Conservation (phyloP, 768 basidiomycete species). For the Tylopilus rubrobrunneus region DNA sequence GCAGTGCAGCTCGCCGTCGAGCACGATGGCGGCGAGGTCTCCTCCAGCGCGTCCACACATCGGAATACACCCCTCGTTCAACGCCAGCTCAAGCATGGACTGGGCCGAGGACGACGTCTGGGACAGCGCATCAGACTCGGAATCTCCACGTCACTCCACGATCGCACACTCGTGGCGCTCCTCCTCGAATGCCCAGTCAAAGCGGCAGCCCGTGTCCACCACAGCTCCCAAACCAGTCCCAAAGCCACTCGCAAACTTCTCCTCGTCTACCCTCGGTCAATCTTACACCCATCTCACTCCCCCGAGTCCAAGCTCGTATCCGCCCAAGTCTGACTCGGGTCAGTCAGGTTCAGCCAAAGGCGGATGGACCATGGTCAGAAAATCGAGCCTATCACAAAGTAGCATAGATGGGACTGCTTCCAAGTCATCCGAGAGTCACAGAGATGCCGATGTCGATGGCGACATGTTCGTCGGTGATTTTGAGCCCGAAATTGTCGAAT, state of each 20-base stretch:
- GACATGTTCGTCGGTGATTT: conserved; percentile 78
- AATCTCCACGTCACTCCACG: conserved; percentile 57
- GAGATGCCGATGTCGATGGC: conserved; percentile 65
- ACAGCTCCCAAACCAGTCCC: conserved; percentile 58
- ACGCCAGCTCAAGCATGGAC: conserved; percentile 48
- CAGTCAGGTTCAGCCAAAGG: conserved; percentile 43
- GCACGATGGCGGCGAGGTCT: conserved; percentile 50
- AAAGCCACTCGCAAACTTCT: conserved; percentile 42
- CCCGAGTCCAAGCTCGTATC: conserved; percentile 74
- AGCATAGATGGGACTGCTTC: conserved; percentile 23
- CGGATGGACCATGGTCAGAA: conserved; percentile 80
- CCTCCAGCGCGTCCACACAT: conserved; percentile 75
- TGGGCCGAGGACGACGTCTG: conserved; percentile 88
- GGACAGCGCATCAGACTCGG: conserved; percentile 80
- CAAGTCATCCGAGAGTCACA: conserved; percentile 25
- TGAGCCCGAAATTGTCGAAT: conserved; percentile 51
- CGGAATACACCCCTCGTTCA: conserved; percentile 49
- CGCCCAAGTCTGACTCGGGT: conserved; percentile 45
- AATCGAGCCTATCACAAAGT: conserved; percentile 28
- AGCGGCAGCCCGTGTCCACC: conserved; percentile 27
- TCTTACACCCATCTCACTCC: conserved; percentile 79
- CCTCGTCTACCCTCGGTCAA: conserved; percentile 67
- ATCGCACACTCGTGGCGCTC: conserved; percentile 44
- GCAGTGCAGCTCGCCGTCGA: conserved; percentile 17
- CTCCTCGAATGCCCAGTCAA: conserved; percentile 21